Evolutionary conservation across 345 rosid genomes (phyloP).

Genomic region (Balakata baccata): DNA sequence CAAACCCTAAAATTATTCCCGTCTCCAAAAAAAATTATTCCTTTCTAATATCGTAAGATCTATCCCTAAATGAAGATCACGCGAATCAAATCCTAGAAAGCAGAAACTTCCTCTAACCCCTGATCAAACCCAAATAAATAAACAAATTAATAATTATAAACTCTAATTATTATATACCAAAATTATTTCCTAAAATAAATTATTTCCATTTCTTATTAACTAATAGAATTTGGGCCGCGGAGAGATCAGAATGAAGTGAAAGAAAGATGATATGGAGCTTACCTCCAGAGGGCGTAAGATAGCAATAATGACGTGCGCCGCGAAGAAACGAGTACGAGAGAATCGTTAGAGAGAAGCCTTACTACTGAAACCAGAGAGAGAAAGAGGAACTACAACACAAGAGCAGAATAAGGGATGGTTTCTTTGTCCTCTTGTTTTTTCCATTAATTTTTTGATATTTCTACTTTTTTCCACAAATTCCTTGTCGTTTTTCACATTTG

Average conservation of each 20-base stretch:
- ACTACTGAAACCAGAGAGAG: constrained; percentile 9
- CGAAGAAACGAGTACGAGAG: background rate
- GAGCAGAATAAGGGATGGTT: background rate
- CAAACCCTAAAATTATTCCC: background rate
- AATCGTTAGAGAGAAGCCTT: constrained; percentile 13
- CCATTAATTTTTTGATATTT: background rate
- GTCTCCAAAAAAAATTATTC: background rate
- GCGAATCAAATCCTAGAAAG: constrained; percentile 7
- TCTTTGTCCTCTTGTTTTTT: background rate
- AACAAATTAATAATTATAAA: background rate
- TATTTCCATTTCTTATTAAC: background rate
- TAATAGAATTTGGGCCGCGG: background rate
- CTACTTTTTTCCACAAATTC: background rate
- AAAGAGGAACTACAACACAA: background rate
- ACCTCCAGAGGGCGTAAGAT: constrained; percentile 16
- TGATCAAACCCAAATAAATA: constrained; percentile 8
- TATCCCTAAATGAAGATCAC: constrained; percentile 5
- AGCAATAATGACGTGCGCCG: constrained; percentile 17
- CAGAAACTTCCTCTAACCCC: constrained; percentile 9
- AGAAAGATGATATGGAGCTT: background rate
- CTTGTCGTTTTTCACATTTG: background rate
- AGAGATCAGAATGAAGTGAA: background rate
- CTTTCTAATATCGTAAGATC: constrained; percentile 11
- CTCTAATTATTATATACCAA: background rate
- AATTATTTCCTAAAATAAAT: background rate